phyloP scores from a whole-genome alignment of 306 rosid genomes.

The Trichosanthes cucumerina region DNA sequence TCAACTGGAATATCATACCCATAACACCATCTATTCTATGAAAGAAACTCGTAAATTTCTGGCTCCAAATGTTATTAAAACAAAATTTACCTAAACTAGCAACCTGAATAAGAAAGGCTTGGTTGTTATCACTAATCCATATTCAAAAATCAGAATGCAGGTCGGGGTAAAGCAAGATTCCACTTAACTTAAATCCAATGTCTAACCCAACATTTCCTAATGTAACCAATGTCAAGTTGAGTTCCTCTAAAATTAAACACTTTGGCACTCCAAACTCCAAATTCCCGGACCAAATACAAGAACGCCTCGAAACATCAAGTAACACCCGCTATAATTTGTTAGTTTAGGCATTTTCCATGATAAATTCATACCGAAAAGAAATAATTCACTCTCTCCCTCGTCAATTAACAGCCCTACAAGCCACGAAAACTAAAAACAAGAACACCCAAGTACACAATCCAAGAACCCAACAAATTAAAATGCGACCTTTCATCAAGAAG shows the following conservation, averaged over 20 bases:
- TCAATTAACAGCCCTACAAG: not conserved
- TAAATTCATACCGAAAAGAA: not conserved
- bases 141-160: not conserved
- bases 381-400: not conserved
- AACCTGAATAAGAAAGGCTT: not conserved
- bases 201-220: not conserved
- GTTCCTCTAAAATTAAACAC: not conserved
- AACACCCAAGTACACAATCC: conserved; percentile 4
- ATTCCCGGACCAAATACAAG: not conserved
- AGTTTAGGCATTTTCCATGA: not conserved
- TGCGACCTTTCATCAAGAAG: not conserved
- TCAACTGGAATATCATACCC: not conserved
- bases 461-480: not conserved
- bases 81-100: not conserved
- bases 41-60: not conserved
- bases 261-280: not conserved
- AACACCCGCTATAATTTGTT: not conserved
- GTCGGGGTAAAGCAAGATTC: not conserved
- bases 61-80: not conserved
- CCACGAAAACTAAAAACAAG: not conserved
- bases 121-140: not conserved
- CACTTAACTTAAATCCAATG: conserved; percentile 1
- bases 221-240: not conserved
- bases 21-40: not conserved
- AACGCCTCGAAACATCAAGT: not conserved